Percentiles rank a stretch among this genome's conserved stretches.
Evolutionary conservation across 176 grass and related monocot genomes (phyloP).

Genomic region (Chrysopogon serrulatus): DNA sequence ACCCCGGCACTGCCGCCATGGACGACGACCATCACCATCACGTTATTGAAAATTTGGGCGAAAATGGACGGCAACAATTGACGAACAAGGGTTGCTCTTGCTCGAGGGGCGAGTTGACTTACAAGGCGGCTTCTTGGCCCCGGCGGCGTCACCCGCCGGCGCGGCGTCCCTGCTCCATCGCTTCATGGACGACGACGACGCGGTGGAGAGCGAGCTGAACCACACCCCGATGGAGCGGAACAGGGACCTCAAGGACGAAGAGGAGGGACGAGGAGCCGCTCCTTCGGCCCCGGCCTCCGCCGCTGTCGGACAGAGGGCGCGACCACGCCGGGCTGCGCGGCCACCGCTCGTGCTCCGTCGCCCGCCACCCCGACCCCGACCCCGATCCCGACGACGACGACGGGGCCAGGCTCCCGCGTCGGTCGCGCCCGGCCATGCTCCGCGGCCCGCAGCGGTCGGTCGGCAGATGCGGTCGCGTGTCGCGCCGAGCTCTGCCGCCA

Average conservation of each 20-base stretch:
- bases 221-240: slow-evolving; percentile 49
- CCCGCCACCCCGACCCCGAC: neutral
- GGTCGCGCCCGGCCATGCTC: slow-evolving; percentile 26
- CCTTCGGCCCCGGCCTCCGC: neutral
- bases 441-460: neutral
- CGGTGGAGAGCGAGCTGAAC: slow-evolving; percentile 38
- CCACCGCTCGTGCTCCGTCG: slow-evolving; percentile 6
- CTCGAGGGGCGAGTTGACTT: neutral
- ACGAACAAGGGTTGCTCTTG: too few relatives aligned
- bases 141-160: neutral
- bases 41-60: too few relatives aligned
- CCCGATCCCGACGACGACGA: slow-evolving; percentile 18
- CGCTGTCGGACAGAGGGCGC: slow-evolving; percentile 31
- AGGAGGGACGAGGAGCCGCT: neutral
- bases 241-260: neutral
- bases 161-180: neutral
- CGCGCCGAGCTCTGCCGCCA: neutral
- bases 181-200: neutral
- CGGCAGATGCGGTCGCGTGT: neutral
- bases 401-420: neutral
- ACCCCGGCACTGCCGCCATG: neutral
- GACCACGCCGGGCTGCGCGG: slow-evolving; percentile 23
- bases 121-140: slow-evolving; percentile 42
- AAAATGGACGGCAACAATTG: too few relatives aligned
- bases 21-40: neutral